Percentiles rank a stretch among this genome's conserved stretches.
Evolutionary conservation across 371 early-diverging fungal species (phyloP).

Genomic region (Lichtheimia ornata): DNA sequence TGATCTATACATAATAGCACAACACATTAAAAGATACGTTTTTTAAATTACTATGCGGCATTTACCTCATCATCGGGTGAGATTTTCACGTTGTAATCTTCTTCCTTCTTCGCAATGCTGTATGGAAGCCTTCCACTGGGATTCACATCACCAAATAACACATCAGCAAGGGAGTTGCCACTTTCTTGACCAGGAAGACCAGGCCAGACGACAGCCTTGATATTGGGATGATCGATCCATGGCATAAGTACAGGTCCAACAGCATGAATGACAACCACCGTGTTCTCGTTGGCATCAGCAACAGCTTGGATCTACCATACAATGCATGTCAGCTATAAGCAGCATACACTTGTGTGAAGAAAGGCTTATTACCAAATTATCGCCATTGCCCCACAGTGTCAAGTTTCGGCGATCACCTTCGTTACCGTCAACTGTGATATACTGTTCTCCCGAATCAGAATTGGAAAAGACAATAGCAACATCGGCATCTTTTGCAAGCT

Average conservation of each 20-base stretch:
- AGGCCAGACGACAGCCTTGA: constrained; percentile 45
- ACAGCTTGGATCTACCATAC: constrained; percentile 37
- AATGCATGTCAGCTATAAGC: background rate
- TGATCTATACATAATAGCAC: constrained; percentile 18
- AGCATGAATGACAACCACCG: constrained; percentile 52
- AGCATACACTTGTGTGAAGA: background rate
- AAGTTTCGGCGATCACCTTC: constrained; percentile 62
- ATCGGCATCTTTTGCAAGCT: constrained; percentile 45
- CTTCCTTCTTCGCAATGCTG: constrained; percentile 31
- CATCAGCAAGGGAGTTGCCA: constrained; percentile 53
- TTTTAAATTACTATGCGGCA: background rate
- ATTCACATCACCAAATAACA: constrained; percentile 57
- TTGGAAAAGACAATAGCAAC: constrained; percentile 59
- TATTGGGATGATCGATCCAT: constrained; percentile 51
- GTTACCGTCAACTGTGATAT: constrained; percentile 39
- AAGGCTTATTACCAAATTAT: constrained; percentile 43
- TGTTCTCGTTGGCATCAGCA: constrained; percentile 43
- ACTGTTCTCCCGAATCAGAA: constrained; percentile 62
- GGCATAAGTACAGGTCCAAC: constrained; percentile 54
- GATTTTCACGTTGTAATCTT: constrained; percentile 35
- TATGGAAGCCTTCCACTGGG: constrained; percentile 59
- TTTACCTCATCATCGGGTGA: constrained; percentile 2
- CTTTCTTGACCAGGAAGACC: constrained; percentile 54
- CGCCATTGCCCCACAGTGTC: constrained; percentile 60
- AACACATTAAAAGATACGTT: background rate